Evolutionary conservation across 305 asterid genomes (phyloP).

Genomic region (Fraxinus floribunda): DNA sequence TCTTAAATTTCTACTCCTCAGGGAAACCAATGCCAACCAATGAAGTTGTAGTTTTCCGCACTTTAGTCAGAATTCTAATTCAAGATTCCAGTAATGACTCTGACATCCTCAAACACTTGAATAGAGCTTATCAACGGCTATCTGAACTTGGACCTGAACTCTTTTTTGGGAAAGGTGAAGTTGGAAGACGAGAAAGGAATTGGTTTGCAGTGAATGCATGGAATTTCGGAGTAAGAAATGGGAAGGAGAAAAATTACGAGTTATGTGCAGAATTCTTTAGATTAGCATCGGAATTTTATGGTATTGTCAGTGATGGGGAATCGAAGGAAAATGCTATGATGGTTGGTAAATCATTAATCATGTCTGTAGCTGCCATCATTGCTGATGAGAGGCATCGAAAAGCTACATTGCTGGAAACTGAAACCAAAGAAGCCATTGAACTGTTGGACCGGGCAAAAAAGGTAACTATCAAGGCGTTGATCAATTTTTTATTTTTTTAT

Average conservation of each 20-base stretch:
- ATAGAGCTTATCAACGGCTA: conserved; percentile 58
- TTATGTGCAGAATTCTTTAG: conserved; percentile 69
- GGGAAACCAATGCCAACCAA: conserved; percentile 67
- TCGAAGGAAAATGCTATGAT: conserved; percentile 45
- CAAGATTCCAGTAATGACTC: conserved; percentile 56
- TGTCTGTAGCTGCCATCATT: conserved; percentile 66
- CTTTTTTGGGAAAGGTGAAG: conserved; percentile 78
- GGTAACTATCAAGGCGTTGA: conserved; percentile 42
- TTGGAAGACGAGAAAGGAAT: conserved; percentile 77
- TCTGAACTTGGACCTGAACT: conserved; percentile 61
- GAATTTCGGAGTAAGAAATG: conserved; percentile 76
- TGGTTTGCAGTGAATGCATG: conserved; percentile 88
- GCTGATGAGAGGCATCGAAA: conserved; percentile 65
- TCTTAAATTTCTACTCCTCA: conserved; percentile 57
- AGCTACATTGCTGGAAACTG: conserved; percentile 53
- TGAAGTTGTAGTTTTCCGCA: conserved; percentile 82
- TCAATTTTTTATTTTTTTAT: neutral
- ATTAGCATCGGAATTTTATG: conserved; percentile 74
- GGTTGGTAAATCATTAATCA: conserved; percentile 71
- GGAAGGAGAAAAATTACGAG: conserved; percentile 57
- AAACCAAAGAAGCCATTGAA: conserved; percentile 67
- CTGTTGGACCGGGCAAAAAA: conserved; percentile 75
- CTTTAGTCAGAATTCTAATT: conserved; percentile 60
- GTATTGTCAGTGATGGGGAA: conserved; percentile 50
- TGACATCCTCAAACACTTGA: conserved; percentile 69